A percentile compares a stretch with the other conserved stretches of the same genome.
phyloP scores from a whole-genome alignment of 495 filamentous ascomycete genomes.

The Darksidea phi region DNA sequence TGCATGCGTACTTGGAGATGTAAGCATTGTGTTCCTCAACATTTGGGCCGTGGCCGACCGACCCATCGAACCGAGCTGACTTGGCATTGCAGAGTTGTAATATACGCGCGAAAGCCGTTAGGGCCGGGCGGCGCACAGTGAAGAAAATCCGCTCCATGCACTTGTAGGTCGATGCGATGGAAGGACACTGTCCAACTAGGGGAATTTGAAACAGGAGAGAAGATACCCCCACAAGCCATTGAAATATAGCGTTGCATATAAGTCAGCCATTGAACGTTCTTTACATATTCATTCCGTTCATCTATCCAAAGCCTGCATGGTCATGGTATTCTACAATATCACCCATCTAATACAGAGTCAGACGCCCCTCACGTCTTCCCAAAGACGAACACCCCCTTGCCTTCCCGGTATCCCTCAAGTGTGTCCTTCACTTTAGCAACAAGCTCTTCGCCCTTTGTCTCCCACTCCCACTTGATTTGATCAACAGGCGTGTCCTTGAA shows the following conservation, averaged over 20 bases:
- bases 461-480: conserved; percentile 75
- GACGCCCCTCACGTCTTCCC: conserved; percentile 50
- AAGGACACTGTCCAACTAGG: too few species aligned
- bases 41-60: not conserved
- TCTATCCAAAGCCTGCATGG: not conserved
- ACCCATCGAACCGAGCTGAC: not conserved
- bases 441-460: conserved; percentile 60
- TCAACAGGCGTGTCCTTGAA: conserved; percentile 81
- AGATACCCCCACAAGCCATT: too few species aligned
- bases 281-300: too few species aligned
- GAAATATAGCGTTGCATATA: too few species aligned
- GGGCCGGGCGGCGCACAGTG: not conserved
- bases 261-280: too few species aligned
- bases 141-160: too few species aligned
- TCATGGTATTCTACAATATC: too few species aligned
- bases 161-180: too few species aligned
- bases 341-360: too few species aligned
- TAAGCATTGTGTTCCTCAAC: not conserved
- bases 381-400: conserved; percentile 90
- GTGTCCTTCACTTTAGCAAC: conserved; percentile 35
- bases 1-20: conserved; percentile 25
- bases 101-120: conserved; percentile 7
- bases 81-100: not conserved
- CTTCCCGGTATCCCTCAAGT: conserved; percentile 47
- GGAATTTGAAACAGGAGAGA: too few species aligned